These are phyloP conservation scores for Boehmeria nivea DNA, from an alignment of 306 rosid species.

Conservation along the genomic window DNA sequence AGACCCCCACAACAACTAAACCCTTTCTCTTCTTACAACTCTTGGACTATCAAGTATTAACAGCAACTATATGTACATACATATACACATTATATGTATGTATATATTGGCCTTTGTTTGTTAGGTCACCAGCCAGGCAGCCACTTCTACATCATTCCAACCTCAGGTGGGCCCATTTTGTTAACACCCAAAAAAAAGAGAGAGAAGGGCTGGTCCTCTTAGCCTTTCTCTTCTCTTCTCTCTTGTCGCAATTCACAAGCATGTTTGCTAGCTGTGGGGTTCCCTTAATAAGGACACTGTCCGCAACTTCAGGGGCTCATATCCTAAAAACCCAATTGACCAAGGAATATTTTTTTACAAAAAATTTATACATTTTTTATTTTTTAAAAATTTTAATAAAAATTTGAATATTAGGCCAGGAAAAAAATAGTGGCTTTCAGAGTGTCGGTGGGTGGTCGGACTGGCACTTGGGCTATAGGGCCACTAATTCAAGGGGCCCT, in stretches of 20 bases:
- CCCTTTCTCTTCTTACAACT: too few relatives aligned
- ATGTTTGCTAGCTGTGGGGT: conserved; percentile 19
- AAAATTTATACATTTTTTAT: neutral
- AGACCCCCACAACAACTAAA: neutral
- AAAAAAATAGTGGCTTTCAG: conserved; percentile 32
- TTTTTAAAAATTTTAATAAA: neutral
- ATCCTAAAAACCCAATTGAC: conserved; percentile 9
- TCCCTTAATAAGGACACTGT: conserved; percentile 35
- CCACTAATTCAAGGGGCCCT: conserved; percentile 9
- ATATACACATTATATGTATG: too few relatives aligned
- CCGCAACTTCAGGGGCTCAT: conserved; percentile 52
- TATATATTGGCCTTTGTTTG: neutral
- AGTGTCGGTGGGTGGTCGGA: conserved; percentile 52
- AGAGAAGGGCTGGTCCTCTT: too few relatives aligned
- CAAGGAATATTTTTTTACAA: neutral
- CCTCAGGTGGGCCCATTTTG: conserved; percentile 43
- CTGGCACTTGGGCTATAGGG: conserved; percentile 28
- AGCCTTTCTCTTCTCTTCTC: too few relatives aligned
- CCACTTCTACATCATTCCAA: conserved; percentile 40
- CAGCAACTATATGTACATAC: too few relatives aligned
- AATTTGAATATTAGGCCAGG: too few relatives aligned
- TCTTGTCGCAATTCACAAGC: neutral
- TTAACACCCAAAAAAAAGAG: conserved; percentile 21
- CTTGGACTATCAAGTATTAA: neutral
- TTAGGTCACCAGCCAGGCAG: conserved; percentile 36